Evolutionary conservation across 2,329 filamentous ascomycete genomes (phyloP).

Genomic region (Aureobasidium lini): DNA sequence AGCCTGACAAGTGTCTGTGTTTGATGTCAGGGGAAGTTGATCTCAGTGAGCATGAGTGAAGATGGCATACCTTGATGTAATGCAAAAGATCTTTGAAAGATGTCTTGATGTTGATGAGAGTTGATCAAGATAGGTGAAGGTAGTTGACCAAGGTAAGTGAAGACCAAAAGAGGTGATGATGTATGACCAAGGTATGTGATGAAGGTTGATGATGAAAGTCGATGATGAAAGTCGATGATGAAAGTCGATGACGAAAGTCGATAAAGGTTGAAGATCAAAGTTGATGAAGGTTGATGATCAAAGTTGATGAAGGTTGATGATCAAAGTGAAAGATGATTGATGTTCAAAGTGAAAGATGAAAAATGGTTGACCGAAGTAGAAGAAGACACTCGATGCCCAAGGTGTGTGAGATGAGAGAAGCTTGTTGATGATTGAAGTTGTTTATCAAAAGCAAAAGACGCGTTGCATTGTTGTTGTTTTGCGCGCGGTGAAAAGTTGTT

Average conservation of each 20-base stretch:
- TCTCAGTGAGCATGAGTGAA: background rate
- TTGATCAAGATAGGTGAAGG: background rate
- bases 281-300: background rate
- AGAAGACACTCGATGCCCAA: constrained; percentile 9
- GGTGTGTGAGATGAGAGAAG: background rate
- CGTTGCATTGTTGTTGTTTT: background rate
- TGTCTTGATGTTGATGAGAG: background rate
- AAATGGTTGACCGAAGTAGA: background rate
- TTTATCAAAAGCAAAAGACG: background rate
- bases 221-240: background rate
- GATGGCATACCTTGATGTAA: background rate
- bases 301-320: background rate
- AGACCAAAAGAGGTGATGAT: background rate
- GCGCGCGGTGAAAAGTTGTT: background rate
- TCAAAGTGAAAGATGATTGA: background rate
- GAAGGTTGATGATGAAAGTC: background rate
- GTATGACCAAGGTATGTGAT: background rate
- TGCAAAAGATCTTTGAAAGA: background rate
- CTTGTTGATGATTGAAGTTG: background rate
- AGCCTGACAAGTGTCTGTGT: background rate
- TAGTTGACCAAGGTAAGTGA: background rate
- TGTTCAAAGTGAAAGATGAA: background rate
- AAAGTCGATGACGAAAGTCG: background rate
- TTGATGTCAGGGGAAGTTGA: background rate
- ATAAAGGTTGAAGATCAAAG: background rate